Conservation (phyloP, 208 protist species). For the Leishmania tarentolae region DNA sequence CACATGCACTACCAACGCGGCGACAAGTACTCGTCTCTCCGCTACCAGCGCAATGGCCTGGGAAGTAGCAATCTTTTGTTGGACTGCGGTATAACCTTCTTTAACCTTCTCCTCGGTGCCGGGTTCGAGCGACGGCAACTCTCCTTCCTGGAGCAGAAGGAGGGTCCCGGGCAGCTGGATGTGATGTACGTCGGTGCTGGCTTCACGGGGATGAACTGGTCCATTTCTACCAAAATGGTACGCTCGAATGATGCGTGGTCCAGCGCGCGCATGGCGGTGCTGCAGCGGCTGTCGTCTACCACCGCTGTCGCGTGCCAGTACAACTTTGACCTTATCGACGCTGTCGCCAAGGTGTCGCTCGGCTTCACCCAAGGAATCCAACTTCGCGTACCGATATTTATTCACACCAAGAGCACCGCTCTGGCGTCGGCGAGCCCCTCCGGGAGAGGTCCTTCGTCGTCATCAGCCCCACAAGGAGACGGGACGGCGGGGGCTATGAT, state of each 20-base stretch:
- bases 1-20: constrained; percentile 65
- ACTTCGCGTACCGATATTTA: constrained; percentile 54
- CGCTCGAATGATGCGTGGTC: constrained; percentile 75
- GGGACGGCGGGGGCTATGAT: not conserved
- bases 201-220: constrained; percentile 83
- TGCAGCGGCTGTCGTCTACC: constrained; percentile 62
- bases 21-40: constrained; percentile 75
- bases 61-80: constrained; percentile 87
- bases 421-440: not conserved
- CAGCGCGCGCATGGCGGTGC: constrained; percentile 60
- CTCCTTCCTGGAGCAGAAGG: constrained; percentile 76
- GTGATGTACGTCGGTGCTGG: constrained; percentile 83
- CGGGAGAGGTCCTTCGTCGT: not conserved
- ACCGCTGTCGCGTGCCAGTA: constrained; percentile 77
- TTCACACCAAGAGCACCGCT: constrained; percentile 24
- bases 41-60: constrained; percentile 83
- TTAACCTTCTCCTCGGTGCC: constrained; percentile 79
- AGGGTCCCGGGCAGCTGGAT: constrained; percentile 65
- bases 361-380: constrained; percentile 83
- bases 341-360: constrained; percentile 53
- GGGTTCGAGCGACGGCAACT: constrained; percentile 85
- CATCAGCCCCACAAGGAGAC: not conserved
- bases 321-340: constrained; percentile 62
- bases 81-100: constrained; percentile 81
- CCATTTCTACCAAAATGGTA: constrained; percentile 74